Conservation (phyloP, 2,329 filamentous ascomycete species). For the Phaeophleospora eucalypticola region DNA sequence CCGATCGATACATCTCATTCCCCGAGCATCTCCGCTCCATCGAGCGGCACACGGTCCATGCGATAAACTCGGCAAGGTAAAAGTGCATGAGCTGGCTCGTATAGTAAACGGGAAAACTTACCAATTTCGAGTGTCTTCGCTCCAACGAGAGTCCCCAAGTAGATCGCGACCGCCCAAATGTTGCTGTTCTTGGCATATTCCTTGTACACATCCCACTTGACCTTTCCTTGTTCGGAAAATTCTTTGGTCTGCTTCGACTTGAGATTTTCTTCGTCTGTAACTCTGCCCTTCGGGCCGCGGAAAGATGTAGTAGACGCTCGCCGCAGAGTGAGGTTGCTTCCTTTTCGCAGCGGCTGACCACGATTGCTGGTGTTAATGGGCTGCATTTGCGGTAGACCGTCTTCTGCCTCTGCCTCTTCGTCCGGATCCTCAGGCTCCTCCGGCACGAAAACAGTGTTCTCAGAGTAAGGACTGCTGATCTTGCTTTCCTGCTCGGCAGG, state of each 20-base stretch:
- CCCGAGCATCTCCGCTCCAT: constrained; percentile 26
- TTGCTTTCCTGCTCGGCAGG: constrained; percentile 18
- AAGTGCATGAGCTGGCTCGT: background rate
- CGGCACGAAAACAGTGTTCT: constrained; percentile 46
- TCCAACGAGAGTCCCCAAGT: constrained; percentile 69
- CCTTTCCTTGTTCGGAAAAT: constrained; percentile 87
- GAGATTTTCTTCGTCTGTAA: constrained; percentile 76
- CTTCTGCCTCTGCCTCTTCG: constrained; percentile 59
- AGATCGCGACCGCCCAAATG: constrained; percentile 74
- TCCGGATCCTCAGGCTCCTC: constrained; percentile 46
- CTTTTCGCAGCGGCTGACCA: constrained; percentile 44
- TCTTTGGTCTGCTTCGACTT: constrained; percentile 87
- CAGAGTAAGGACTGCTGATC: constrained; percentile 15
- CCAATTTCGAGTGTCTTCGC: constrained; percentile 79
- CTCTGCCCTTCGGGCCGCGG: constrained; percentile 76
- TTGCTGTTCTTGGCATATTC: constrained; percentile 97
- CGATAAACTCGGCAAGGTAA: constrained; percentile 3
- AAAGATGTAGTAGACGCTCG: constrained; percentile 91
- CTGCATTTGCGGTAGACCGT: constrained; percentile 69
- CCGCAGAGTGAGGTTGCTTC: constrained; percentile 74
- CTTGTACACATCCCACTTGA: constrained; percentile 91
- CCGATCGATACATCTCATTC: constrained; percentile 4
- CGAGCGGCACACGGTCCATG: too few species aligned
- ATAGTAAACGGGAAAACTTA: constrained; percentile 37
- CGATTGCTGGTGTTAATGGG: constrained; percentile 57